Evolutionary conservation across 108 stramenopile genomes (phyloP).

Genomic region (Cyclostephanos tholiformis): DNA sequence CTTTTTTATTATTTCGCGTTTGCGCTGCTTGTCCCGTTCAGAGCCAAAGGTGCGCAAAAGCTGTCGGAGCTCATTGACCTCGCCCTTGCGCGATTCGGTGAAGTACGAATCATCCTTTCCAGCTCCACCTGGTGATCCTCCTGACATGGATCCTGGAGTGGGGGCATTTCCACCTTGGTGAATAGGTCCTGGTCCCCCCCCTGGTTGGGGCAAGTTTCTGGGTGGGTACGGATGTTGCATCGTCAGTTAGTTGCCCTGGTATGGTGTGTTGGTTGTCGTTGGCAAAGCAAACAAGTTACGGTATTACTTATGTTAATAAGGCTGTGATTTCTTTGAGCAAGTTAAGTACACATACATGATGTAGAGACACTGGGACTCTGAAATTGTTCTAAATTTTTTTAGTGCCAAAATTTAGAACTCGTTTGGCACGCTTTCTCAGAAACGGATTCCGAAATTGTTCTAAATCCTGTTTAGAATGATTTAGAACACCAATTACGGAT

Average conservation of each 20-base stretch:
- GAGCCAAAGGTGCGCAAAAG: slow-evolving; percentile 90
- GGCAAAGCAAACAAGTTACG: too few species aligned
- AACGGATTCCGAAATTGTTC: too few species aligned
- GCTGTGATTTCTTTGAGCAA: too few species aligned
- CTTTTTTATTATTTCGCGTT: slow-evolving; percentile 99
- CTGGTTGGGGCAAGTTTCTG: slow-evolving; percentile 31
- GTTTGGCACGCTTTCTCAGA: too few species aligned
- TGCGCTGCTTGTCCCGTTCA: slow-evolving; percentile 91
- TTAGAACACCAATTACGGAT: too few species aligned
- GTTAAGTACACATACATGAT: too few species aligned
- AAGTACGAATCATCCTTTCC: slow-evolving; percentile 86
- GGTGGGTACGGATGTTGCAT: slow-evolving; percentile 17
- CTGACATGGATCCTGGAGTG: slow-evolving; percentile 10
- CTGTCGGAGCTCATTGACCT: slow-evolving; percentile 93
- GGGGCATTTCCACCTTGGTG: slow-evolving; percentile 14
- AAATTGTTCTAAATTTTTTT: too few species aligned
- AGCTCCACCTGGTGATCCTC: slow-evolving; percentile 2
- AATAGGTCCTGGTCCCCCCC: slow-evolving; percentile 24
- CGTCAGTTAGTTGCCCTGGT: background rate
- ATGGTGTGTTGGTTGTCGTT: too few species aligned
- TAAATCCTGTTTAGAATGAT: too few species aligned
- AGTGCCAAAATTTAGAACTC: too few species aligned
- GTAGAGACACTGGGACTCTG: too few species aligned
- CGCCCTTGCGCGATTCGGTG: slow-evolving; percentile 93
- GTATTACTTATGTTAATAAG: too few species aligned